Base-by-base conservation (phyloP, 2,329 filamentous ascomycete species). In the Ophiostoma novo-ulmi region DNA sequence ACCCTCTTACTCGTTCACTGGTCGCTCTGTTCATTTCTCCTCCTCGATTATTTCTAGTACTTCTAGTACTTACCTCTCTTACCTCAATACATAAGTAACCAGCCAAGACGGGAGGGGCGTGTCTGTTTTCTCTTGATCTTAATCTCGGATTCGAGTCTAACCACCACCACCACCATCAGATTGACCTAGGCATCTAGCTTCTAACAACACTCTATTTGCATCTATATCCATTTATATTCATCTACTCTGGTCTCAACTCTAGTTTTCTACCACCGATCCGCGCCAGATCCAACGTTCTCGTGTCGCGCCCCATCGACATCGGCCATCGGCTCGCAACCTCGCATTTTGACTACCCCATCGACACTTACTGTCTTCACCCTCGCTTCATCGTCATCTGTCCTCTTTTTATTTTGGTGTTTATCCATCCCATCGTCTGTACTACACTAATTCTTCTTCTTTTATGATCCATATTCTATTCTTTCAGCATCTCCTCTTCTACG, bases 71-170 rank as follows among this genome's bases (percentile, higher is more conserved):
- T 26, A 26, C 52, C 52, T 26, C 52, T 31, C n/a, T 14, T 58
- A 58, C 22, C 8, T 26, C 52, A 26, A 26, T 31, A 58, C 52
- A 58, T 20, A 48, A 20, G 52, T 58, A 58, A 58, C 52, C 52
- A 58, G 22, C 52, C 52, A 58, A 31, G 52, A 26, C 52, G 52
- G 52, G 52, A 58, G 52, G 52, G 52, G 52, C 52, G 52, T 58
- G 52, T 58, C 52, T 7, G 8, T 44, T 58, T 58, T 48, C 44
- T 17, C 7, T 22, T 58, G 52, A 26, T 58, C 52, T 58, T 26
- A 26, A 58, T 58, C 52, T 58, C 22, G 8, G 44, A 58, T 26
- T 26, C 22, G n/a, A 13, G 22, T 58, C 44, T 58, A 58, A 58
- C 22, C 52, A 58, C 52, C 52, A 26, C 52, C 44, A 48, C 44